A percentile compares a stretch with the other conserved stretches of the same genome.
These are phyloP conservation scores for Achaetomiella virescens DNA, from an alignment of 495 filamentous ascomycete genomes.

Conservation along the genomic window DNA sequence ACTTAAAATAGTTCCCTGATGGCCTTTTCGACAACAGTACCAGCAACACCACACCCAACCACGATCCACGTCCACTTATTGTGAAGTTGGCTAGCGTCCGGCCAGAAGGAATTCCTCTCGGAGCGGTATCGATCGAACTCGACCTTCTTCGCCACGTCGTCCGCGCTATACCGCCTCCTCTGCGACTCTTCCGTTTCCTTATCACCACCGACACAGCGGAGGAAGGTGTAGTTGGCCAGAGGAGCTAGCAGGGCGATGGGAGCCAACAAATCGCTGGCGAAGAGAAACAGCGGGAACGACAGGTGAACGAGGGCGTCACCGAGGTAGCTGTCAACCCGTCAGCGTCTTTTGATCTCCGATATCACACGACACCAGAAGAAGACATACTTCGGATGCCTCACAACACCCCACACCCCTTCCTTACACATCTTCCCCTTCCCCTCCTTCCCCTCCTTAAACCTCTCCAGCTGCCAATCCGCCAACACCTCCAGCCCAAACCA, in stretches of 20 bases:
- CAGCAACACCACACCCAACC: slow-evolving; percentile 38
- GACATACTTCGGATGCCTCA: slow-evolving; percentile 56
- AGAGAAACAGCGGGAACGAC: slow-evolving; percentile 46
- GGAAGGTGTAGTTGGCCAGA: slow-evolving; percentile 51
- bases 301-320: slow-evolving; percentile 51
- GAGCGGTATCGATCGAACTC: slow-evolving; percentile 44
- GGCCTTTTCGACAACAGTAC: slow-evolving; percentile 23
- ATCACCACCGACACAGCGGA: slow-evolving; percentile 50
- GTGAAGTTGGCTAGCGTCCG: slow-evolving; percentile 35
- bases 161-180: slow-evolving; percentile 41
- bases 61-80: slow-evolving; percentile 53
- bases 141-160: slow-evolving; percentile 43
- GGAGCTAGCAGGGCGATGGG: slow-evolving; percentile 50
- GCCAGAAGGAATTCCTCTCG: slow-evolving; percentile 56
- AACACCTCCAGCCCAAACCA: slow-evolving; percentile 50
- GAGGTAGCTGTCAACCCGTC: slow-evolving; percentile 42
- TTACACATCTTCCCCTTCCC: slow-evolving; percentile 31
- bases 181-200: slow-evolving; percentile 48
- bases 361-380: background rate
- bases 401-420: slow-evolving; percentile 54
- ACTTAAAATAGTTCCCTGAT: slow-evolving; percentile 3
- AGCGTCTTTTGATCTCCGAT: background rate
- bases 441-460: slow-evolving; percentile 29
- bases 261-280: slow-evolving; percentile 44
- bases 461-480: slow-evolving; percentile 48